Conservation (phyloP, 2,329 filamentous ascomycete species). For the Esteya vermicola region DNA sequence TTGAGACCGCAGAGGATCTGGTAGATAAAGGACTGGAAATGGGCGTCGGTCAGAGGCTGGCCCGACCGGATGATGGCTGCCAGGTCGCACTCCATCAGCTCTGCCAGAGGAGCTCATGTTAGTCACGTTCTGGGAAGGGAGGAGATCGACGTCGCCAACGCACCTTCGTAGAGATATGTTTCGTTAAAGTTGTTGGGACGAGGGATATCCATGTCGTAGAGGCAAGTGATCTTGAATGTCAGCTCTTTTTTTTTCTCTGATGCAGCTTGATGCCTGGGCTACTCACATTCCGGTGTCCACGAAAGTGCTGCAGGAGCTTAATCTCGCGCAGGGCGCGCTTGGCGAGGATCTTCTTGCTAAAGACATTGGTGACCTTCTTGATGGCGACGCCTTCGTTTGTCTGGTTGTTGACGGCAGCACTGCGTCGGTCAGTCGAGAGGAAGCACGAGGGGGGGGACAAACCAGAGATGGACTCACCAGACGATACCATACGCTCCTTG, state of each 20-base stretch:
- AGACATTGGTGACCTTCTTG: slow-evolving; percentile 99
- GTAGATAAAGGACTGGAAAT: slow-evolving; percentile 99
- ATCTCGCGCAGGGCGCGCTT: slow-evolving; percentile 97
- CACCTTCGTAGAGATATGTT: slow-evolving; percentile 96
- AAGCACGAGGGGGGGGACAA: not conserved
- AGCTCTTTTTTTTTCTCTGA: not conserved
- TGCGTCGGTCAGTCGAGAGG: slow-evolving; percentile 22
- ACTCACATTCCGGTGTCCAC: slow-evolving; percentile 72
- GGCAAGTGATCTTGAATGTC: slow-evolving; percentile 69
- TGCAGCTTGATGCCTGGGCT: not conserved
- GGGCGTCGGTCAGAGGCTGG: slow-evolving; percentile 91
- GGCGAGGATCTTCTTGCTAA: slow-evolving; percentile 98
- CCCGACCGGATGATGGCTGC: slow-evolving; percentile 96
- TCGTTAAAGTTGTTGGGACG: slow-evolving; percentile 97
- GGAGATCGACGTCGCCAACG: slow-evolving; percentile 13
- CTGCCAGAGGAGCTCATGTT: slow-evolving; percentile 29
- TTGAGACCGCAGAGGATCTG: slow-evolving; percentile 98
- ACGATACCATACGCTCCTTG: slow-evolving; percentile 98
- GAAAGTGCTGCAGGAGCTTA: slow-evolving; percentile 95
- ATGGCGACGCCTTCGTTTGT: slow-evolving; percentile 91
- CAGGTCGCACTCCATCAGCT: slow-evolving; percentile 98
- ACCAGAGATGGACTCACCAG: slow-evolving; percentile 51
- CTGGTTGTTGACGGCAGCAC: slow-evolving; percentile 82
- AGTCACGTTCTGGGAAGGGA: not conserved
- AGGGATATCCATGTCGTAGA: slow-evolving; percentile 99